Conservation (phyloP, 192 early-diverging fungal species). For the Geranomyces michiganensis region DNA sequence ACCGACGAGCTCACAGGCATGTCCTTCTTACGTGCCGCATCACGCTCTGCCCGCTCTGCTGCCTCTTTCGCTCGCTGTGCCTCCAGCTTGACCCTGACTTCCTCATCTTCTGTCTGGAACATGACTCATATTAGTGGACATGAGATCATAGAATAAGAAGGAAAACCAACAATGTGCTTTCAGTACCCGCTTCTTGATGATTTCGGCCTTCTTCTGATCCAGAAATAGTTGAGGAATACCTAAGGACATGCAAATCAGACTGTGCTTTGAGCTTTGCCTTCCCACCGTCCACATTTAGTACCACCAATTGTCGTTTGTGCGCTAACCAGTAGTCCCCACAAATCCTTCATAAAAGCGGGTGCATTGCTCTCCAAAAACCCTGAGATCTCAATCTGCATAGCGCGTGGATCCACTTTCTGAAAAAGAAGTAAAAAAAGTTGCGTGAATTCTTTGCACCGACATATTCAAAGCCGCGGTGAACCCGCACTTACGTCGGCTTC, state of each 20-base stretch:
- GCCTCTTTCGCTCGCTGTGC: slow-evolving; percentile 20
- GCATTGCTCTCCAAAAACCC: slow-evolving; percentile 90
- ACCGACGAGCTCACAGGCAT: slow-evolving; percentile 31
- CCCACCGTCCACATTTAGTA: background rate
- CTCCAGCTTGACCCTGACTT: slow-evolving; percentile 19
- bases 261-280: background rate
- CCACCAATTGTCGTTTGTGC: slow-evolving; percentile 73
- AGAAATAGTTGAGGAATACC: slow-evolving; percentile 88
- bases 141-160: background rate
- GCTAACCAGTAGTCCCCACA: slow-evolving; percentile 90
- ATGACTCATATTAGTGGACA: background rate
- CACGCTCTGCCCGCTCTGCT: slow-evolving; percentile 34
- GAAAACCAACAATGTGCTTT: background rate
- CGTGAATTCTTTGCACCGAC: too few relatives aligned
- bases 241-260: background rate
- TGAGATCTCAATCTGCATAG: slow-evolving; percentile 93
- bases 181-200: slow-evolving; percentile 42
- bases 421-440: background rate
- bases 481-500: slow-evolving; percentile 65
- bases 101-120: slow-evolving; percentile 13
- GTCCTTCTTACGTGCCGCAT: slow-evolving; percentile 11
- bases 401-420: slow-evolving; percentile 80
- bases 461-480: background rate
- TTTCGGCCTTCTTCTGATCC: slow-evolving; percentile 83
- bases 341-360: slow-evolving; percentile 75